A percentile compares a stretch with the other conserved stretches of the same genome.
These are phyloP conservation scores for Crithidia acanthocephali DNA, from an alignment of 208 protist species.

Conservation along the genomic window DNA sequence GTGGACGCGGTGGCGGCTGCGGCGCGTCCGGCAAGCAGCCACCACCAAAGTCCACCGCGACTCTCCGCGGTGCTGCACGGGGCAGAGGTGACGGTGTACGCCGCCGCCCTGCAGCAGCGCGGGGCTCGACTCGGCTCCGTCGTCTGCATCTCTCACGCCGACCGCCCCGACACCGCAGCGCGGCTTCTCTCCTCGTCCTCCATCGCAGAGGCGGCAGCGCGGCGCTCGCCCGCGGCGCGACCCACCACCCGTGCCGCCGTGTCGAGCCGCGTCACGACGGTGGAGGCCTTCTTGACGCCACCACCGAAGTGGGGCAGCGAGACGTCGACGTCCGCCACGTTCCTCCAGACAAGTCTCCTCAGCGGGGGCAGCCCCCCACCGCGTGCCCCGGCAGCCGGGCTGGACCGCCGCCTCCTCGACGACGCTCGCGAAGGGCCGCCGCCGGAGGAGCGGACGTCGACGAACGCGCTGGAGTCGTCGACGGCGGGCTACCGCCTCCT, in stretches of 20 bases:
- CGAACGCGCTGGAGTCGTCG: conserved; percentile 8
- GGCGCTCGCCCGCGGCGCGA: background rate
- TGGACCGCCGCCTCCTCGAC: too few relatives aligned
- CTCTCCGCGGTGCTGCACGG: conserved; percentile 6
- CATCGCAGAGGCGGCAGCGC: background rate
- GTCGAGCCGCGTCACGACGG: background rate
- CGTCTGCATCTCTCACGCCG: background rate
- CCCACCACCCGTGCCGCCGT: background rate
- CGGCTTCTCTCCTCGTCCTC: background rate
- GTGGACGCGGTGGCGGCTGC: background rate
- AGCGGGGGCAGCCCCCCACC: conserved; percentile 3
- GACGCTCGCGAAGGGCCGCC: too few relatives aligned
- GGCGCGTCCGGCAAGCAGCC: too few relatives aligned
- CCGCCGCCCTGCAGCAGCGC: conserved; percentile 17
- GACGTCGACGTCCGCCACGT: background rate
- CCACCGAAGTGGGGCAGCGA: conserved; percentile 16
- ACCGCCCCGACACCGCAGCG: background rate
- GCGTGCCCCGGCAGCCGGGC: background rate
- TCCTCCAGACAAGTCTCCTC: conserved; percentile 10
- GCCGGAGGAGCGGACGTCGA: background rate
- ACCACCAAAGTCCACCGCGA: too few relatives aligned
- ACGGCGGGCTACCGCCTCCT: conserved; percentile 20
- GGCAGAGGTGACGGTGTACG: conserved; percentile 20
- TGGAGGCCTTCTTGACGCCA: conserved; percentile 12
- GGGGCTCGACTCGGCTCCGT: conserved; percentile 9